These are phyloP conservation scores for Porogramme epimiltina DNA, from an alignment of 1,284 basidiomycete genomes.

Conservation along the genomic window DNA sequence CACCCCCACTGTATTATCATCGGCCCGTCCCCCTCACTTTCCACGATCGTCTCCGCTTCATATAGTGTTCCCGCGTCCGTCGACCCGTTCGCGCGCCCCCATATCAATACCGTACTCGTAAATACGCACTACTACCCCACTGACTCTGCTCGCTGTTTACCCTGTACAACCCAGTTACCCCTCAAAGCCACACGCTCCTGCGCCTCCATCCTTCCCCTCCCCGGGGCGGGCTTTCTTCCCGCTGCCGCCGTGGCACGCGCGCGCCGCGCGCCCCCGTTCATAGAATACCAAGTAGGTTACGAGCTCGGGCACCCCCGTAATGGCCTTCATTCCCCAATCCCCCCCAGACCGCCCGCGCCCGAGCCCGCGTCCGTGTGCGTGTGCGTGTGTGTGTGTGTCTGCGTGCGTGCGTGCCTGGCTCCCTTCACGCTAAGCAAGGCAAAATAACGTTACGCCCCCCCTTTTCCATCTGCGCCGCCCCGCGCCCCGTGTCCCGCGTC, in stretches of 20 bases:
- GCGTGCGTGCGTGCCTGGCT: neutral
- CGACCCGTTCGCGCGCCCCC: neutral
- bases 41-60: constrained; percentile 19
- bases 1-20: constrained; percentile 18
- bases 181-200: neutral
- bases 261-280: neutral
- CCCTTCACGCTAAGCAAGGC: too few species aligned
- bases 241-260: too few species aligned
- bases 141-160: constrained; percentile 14
- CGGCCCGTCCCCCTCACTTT: constrained; percentile 9
- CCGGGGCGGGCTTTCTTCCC: constrained; percentile 2
- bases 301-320: constrained; percentile 9
- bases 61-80: constrained; percentile 5
- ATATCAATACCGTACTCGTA: constrained; percentile 22
- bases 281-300: constrained; percentile 20
- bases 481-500: too few species aligned
- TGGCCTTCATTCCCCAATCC: neutral
- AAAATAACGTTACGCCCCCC: too few species aligned
- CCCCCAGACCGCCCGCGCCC: too few species aligned
- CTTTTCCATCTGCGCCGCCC: too few species aligned
- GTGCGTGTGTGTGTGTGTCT: neutral
- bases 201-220: neutral
- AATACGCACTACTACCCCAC: constrained; percentile 10
- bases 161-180: constrained; percentile 15
- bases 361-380: too few species aligned